phyloP scores from a whole-genome alignment of 208 protist genomes.

The Crithidia mellificae region DNA sequence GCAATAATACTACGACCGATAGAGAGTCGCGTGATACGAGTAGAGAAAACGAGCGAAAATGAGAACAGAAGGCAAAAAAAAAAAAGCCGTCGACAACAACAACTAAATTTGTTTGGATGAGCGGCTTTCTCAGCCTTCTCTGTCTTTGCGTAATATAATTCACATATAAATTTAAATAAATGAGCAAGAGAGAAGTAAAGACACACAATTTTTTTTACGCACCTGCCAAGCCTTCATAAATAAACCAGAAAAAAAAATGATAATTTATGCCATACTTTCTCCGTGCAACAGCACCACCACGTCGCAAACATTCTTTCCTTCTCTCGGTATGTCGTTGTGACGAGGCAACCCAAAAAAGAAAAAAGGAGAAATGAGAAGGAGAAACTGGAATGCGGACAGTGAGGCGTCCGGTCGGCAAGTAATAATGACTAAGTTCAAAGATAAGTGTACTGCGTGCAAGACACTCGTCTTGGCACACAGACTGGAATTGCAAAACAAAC shows the following conservation, averaged over 20 bases:
- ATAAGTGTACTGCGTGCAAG: conserved; percentile 1
- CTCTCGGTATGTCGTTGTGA: neutral
- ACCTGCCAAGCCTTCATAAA: too few species aligned
- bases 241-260: too few species aligned
- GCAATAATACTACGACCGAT: too few species aligned
- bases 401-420: neutral
- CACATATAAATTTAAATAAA: too few species aligned
- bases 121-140: neutral
- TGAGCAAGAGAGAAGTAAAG: too few species aligned
- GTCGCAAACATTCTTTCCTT: too few species aligned
- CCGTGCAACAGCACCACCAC: too few species aligned
- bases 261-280: too few species aligned
- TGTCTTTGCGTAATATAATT: too few species aligned
- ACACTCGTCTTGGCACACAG: neutral
- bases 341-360: neutral
- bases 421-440: conserved; percentile 24
- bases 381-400: neutral
- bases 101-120: neutral
- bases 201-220: too few species aligned
- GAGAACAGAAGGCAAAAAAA: neutral
- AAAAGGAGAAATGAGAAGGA: conserved; percentile 3
- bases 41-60: too few species aligned
- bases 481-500: neutral
- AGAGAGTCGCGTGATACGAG: too few species aligned
- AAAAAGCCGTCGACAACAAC: neutral